Conservation (phyloP, 176 grass and related monocot genomes). For the Poa pratensis region DNA sequence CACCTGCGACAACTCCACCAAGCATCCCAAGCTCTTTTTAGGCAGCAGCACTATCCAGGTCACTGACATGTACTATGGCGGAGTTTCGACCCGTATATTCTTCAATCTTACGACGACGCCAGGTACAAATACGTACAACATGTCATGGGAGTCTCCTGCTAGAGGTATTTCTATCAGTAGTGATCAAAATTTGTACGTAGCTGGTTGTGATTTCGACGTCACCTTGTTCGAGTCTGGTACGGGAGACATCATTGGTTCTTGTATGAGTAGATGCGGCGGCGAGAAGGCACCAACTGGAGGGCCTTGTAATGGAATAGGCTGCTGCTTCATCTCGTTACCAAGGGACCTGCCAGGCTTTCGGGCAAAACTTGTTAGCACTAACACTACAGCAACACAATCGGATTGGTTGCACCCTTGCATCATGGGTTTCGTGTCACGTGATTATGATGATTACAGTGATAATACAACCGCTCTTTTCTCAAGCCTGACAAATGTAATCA, state of each 20-base stretch:
- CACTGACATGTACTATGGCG: rapidly evolving
- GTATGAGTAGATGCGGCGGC: not conserved
- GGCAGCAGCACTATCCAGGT: not conserved
- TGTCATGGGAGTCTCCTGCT: not conserved
- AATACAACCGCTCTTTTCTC: not conserved
- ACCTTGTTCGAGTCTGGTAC: not conserved
- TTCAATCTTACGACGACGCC: not conserved
- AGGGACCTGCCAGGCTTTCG: not conserved
- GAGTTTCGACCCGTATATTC: not conserved
- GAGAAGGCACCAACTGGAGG: not conserved
- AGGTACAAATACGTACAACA: not conserved
- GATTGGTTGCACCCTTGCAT: not conserved
- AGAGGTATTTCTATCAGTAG: rapidly evolving
- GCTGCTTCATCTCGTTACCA: not conserved
- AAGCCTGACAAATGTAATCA: not conserved
- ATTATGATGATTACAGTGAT: rapidly evolving
- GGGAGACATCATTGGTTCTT: not conserved
- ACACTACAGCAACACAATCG: not conserved
- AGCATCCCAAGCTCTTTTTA: constrained; percentile 2
- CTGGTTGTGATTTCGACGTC: constrained; percentile 9
- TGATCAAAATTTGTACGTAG: rapidly evolving
- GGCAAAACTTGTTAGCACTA: not conserved
- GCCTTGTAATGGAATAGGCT: constrained; percentile 18
- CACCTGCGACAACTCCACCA: not conserved
- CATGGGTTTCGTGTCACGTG: not conserved